Evolutionary conservation across 23 red algal species (phyloP).

Genomic region (Chondrus crispus): DNA sequence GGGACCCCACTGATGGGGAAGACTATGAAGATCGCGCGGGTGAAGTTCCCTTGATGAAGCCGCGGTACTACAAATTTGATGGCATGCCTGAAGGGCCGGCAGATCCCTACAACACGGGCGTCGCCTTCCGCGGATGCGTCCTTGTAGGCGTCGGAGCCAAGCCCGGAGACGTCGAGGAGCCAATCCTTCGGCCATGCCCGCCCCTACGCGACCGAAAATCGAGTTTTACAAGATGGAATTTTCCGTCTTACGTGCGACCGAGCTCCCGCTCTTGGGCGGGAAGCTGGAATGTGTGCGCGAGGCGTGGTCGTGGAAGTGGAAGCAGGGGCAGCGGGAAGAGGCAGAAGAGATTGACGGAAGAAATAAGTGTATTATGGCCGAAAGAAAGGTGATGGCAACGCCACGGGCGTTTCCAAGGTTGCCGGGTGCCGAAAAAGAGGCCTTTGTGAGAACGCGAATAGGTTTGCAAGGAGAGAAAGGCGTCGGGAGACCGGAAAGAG

Average conservation of each 20-base stretch:
- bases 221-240: slow-evolving; percentile 77
- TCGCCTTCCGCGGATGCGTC: slow-evolving; percentile 76
- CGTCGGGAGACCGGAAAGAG: no score
- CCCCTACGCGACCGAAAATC: slow-evolving; percentile 63
- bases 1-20: slow-evolving; percentile 73
- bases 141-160: slow-evolving; percentile 77
- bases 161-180: slow-evolving; percentile 42
- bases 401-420: no score
- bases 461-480: no score
- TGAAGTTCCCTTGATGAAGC: slow-evolving; percentile 66
- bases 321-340: no score
- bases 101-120: slow-evolving; percentile 71
- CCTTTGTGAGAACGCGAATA: no score
- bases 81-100: slow-evolving; percentile 58
- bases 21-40: slow-evolving; percentile 61
- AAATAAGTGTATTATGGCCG: no score
- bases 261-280: slow-evolving; percentile 67
- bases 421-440: no score
- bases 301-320: no score
- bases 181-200: slow-evolving; percentile 57
- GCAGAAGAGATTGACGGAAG: no score
- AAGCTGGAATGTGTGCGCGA: no score
- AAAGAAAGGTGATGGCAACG: no score
- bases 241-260: slow-evolving; percentile 64
- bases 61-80: slow-evolving; percentile 92